Base-by-base conservation (phyloP, 2,329 filamentous ascomycete species). In the Coleophoma eucalyptorum region DNA sequence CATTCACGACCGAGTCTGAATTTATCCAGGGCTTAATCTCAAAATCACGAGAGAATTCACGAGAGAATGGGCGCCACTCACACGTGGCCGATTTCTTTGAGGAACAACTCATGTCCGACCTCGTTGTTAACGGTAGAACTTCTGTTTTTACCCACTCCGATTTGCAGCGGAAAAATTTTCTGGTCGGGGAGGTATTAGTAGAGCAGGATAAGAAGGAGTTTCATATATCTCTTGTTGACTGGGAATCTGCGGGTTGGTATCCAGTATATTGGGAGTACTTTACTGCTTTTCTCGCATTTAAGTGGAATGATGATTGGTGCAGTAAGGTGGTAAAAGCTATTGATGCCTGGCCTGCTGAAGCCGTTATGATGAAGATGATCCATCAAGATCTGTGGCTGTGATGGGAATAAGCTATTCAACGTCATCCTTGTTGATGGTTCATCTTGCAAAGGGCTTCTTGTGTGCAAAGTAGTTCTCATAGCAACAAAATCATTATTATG, bases 211-310 rank as follows among this genome's bases (percentile, higher is more conserved):
- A 15, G 13, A 48, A 16, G 43, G 46, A 8, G 21, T 37, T 52
- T 32, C 10, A 33, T 18, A 33, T 58, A 4, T 43, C 43, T 12
- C 32, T 58, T 43, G 42, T 57, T 13, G 53, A 59, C 43, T 59
- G 53, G 55, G 53, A 59, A 45, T 50, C 48, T 4, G 48, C 57
- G 16, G 57, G 57, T 5, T 56, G 51, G 53, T 55, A 58, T 55
- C 50, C 55, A 21, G 41, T 47, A 4, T 59, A 57, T 37, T 59
- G 52, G 56, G 54, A 58, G 43, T 55, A 58, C 44, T 32, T 52
- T 13, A 44, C 38, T 49, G 49, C 51, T 11, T 55, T 59, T 47
- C 19, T 56, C 26, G 50, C 51, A 37, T 53, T 58, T 26, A 48
- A 38, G 49, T 56, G 51, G 51, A 41, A 58, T 34, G 50, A 54